Base-by-base conservation (phyloP, 2,329 filamentous ascomycete species). In the Diaporthe sp. region DNA sequence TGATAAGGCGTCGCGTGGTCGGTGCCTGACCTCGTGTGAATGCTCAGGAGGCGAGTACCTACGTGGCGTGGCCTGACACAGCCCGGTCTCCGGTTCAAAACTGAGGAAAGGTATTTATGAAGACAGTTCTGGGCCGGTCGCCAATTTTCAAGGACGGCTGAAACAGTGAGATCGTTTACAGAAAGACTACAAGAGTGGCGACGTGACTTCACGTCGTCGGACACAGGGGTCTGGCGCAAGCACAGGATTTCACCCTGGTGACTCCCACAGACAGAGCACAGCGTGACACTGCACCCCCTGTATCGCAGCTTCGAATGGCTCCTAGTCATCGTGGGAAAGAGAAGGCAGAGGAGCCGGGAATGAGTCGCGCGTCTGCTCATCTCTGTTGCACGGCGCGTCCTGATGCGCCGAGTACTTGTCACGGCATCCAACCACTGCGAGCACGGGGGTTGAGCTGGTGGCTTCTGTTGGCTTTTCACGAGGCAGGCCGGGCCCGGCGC, bases 401-500 rank as follows among this genome's bases (percentile, higher is more conserved):
- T 53, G 31, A 42, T 53, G 39, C 13, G n/a, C n/a, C 28, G 19
- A 34, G 15, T n/a, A 15, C 5, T 25, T 59, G 37, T n/a, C 65
- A 71, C 65, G 67, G 55, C 58, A 67, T 44, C 78, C 77, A 79
- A 78, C 62, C 77, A 77, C 70, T 39, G 17, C 42, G 72, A 7
- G 73, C 78, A 79, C 78, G 78, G 68, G 78, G 73, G 37, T 67
- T 31, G 25, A 49, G 37, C 62, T 22, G 39, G 49, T 53, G 57
- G 57, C 62, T 34, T 34, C 61, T 25, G 73, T 59, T 75, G 74
- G 58, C 28, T 51, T 67, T 28, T 39, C 1, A n/a, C 13, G 22
- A 68, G 46, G 65, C 46, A 39, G 31, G 49, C 22, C 34, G 65
- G 34, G 31, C 46, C 31, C 31, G n/a, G 39, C 39, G 73, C 73